Evolutionary conservation across 768 basidiomycete genomes (phyloP), one percentile per base, ranked within the genome.

Genomic region (Macrocybe gigantea): DNA sequence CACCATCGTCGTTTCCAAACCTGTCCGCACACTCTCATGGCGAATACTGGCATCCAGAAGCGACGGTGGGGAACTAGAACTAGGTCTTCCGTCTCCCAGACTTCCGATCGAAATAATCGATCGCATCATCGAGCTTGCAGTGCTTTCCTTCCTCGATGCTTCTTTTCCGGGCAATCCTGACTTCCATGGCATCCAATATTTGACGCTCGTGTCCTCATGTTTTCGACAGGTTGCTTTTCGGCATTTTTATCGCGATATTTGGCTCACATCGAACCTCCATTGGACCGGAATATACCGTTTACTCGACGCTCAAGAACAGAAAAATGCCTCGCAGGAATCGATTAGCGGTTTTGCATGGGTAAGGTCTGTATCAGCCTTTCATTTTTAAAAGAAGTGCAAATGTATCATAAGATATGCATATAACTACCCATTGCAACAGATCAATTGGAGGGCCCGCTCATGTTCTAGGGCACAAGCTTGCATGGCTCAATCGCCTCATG

Each of bases 171-270:
- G 44, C 14, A 13, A 49, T 29, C 38, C 41, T 49, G 48, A 56
- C 12, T 74, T 74, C 48, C 52, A 52, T 32, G 55, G 59, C 32
- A 68, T 80, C 37, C 55, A 55, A 6, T 54, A 74, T 6, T 62
- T 75, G 33, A 68, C 71, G 12, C 60, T 72, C 29, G 69, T 67
- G 13, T 79, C 70, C 7, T 64, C 57, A 13, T 58, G 57, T 29
- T 62, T 80, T 54, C 69, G 80, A 31, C 58, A 59, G 31, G 62
- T 80, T 33, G 61, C 67, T 46, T 52, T 80, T 44, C 71, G 71
- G 13, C 63, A 54, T 48, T 69, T 65, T 58, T 63, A 70, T 55
- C 55, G 56, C 44, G 47, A 51, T 52, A 52, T 77, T 49, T 45
- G 53, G 7, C 56, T 75, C 41, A 54, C 44, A 8, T 56, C 47